A percentile compares a stretch with the other conserved stretches of the same genome.
phyloP scores from a whole-genome alignment of 2,329 filamentous ascomycete species.

The Periconia macrospinosa region DNA sequence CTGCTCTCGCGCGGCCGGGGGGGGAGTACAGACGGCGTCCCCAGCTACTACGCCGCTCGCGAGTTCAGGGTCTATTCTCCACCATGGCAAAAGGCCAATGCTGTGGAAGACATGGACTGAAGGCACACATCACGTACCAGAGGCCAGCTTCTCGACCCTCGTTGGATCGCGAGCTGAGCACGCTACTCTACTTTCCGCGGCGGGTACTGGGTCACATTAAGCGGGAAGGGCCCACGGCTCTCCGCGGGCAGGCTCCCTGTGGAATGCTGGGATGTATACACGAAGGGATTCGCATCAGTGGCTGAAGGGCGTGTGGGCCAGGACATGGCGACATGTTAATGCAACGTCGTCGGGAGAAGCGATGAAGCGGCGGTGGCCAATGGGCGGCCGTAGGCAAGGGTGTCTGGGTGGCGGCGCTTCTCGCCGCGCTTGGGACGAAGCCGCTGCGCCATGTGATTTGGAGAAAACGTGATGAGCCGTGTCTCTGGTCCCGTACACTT shows the following conservation, averaged over 20 bases:
- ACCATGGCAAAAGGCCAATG: constrained; percentile 19
- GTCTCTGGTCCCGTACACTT: not conserved
- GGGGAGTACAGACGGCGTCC: not conserved
- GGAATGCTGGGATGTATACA: constrained; percentile 25
- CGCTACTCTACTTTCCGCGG: constrained; percentile 22
- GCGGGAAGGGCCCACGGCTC: constrained; percentile 19
- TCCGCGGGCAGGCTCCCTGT: constrained; percentile 20
- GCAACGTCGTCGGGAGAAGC: constrained; percentile 14
- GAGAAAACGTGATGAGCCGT: constrained; percentile 24
- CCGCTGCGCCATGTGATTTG: constrained; percentile 28
- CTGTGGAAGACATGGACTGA: constrained; percentile 1
- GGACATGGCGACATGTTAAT: constrained; percentile 25
- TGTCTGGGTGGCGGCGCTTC: constrained; percentile 22
- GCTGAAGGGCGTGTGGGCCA: constrained; percentile 14
- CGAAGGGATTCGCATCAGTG: constrained; percentile 15
- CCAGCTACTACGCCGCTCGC: constrained; percentile 26
- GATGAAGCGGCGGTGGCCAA: constrained; percentile 24
- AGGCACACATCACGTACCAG: constrained; percentile 21
- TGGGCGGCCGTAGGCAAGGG: constrained; percentile 23
- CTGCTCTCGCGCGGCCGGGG: constrained; percentile 3
- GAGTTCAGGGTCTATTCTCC: constrained; percentile 22
- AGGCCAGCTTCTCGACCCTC: constrained; percentile 16
- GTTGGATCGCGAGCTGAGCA: constrained; percentile 27
- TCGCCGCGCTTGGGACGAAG: constrained; percentile 9
- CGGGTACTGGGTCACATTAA: constrained; percentile 35